Evolutionary conservation across 1,284 basidiomycete genomes (phyloP), one percentile per base, ranked within the genome.

Genomic region (Cryptococcus sp.): DNA sequence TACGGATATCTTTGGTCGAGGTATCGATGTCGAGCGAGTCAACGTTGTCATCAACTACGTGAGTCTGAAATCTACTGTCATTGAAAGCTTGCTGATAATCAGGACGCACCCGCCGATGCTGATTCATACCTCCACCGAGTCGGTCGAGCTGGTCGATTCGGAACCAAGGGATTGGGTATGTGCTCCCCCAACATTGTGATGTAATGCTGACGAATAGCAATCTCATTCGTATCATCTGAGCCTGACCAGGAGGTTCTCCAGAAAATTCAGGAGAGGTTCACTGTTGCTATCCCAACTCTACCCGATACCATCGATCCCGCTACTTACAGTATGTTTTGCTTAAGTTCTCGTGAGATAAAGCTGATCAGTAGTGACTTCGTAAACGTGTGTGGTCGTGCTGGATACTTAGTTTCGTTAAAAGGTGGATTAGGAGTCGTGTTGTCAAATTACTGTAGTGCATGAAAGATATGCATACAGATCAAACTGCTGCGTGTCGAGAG

Each of bases 91-190:
- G 18, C 31, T 24, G 39, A 32, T 47, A 7, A 22, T 10, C 44
- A 70, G 67, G 96, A 99, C 72, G 93, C 88, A 52, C 93, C 96
- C 40, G 82, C 87, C 45, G 96, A 98, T 69, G 96, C 96, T 34
- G 96, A 98, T 78, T 92, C 88, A 60, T 99, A 98, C 77, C 82
- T 99, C 50, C 96, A 99, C 78, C 88, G 96, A 77, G 96, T 98
- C 55, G 96, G 93, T 63, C 93, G 96, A 81, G 96, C 96, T 60
- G 96, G 96, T 63, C 90, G 96, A 65, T 99, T 99, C 77, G 96
- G 96, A 61, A 98, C 96, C 43, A 98, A 98, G 78, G 96, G 96
- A 83, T 84, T 98, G 37, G 63, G 61, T 64, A 32, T 42, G 62
- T 62, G 16, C n/a, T 43, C 21, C 18, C 23, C 23, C 16, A 5